A percentile compares a stretch with the other conserved stretches of the same genome.
Conservation (phyloP, 1,284 basidiomycete species). For the Macrocystidia cucumis region DNA sequence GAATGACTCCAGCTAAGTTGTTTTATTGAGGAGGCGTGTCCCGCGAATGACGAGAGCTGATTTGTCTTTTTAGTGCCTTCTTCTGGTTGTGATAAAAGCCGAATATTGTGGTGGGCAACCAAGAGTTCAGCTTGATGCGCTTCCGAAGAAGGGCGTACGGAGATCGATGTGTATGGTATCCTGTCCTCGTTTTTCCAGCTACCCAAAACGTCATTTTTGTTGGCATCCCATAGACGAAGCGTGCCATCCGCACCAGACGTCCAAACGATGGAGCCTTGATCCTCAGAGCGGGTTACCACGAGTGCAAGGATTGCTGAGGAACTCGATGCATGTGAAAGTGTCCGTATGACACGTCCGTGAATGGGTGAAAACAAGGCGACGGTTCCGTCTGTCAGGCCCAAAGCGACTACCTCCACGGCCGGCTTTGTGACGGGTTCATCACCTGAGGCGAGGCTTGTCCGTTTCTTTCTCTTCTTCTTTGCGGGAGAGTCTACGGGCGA, state of each 20-base stretch:
- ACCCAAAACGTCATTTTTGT: slow-evolving; percentile 36
- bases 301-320: slow-evolving; percentile 45
- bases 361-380: slow-evolving; percentile 50
- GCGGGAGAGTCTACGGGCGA: slow-evolving; percentile 21
- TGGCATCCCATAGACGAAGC: slow-evolving; percentile 51
- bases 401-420: slow-evolving; percentile 36
- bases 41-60: slow-evolving; percentile 48
- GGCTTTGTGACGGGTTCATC: slow-evolving; percentile 14
- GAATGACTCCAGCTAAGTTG: slow-evolving; percentile 43
- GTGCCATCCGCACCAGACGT: slow-evolving; percentile 50
- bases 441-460: slow-evolving; percentile 25
- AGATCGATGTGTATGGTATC: slow-evolving; percentile 48
- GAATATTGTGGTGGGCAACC: slow-evolving; percentile 53
- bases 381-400: slow-evolving; percentile 53
- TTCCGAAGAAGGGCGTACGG: slow-evolving; percentile 28
- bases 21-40: slow-evolving; percentile 55
- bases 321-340: slow-evolving; percentile 46
- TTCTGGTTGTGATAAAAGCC: slow-evolving; percentile 34
- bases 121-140: slow-evolving; percentile 38
- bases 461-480: slow-evolving; percentile 43
- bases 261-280: slow-evolving; percentile 33
- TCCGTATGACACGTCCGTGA: slow-evolving; percentile 46
- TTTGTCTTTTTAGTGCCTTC: slow-evolving; percentile 27
- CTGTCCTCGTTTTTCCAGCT: slow-evolving; percentile 48
- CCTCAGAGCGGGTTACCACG: slow-evolving; percentile 20